phyloP scores from a whole-genome alignment of 441 rosid species.

The Theobroma grandiflorum region DNA sequence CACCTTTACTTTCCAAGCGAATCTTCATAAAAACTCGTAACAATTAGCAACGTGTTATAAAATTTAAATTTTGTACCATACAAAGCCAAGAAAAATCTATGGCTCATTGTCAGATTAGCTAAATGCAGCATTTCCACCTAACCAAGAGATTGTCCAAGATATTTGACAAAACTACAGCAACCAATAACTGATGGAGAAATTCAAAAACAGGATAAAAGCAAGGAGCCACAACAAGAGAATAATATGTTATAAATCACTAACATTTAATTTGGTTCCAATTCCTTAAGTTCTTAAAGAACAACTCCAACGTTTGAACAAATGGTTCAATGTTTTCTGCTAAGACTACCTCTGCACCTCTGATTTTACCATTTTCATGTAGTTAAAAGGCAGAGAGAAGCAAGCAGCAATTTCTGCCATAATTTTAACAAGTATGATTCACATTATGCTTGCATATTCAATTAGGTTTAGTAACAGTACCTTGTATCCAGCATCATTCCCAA shows the following conservation, averaged over 20 bases:
- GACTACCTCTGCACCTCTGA: constrained; percentile 2
- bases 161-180: background rate
- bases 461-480: constrained; percentile 59
- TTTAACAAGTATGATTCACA: background rate
- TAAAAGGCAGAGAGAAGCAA: constrained; percentile 5
- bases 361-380: background rate
- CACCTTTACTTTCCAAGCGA: constrained; percentile 93
- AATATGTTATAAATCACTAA: background rate
- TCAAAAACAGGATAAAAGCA: background rate
- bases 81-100: constrained; percentile 13
- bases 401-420: background rate
- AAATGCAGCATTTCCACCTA: constrained; percentile 10
- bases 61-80: background rate
- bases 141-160: constrained; percentile 16
- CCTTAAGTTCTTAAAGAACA: background rate
- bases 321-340: background rate
- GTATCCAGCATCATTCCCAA: constrained; percentile 89
- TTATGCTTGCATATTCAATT: background rate
- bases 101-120: constrained; percentile 7
- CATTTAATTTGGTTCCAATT: constrained; percentile 15
- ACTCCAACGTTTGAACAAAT: background rate
- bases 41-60: constrained; percentile 6
- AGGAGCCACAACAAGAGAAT: background rate
- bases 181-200: background rate
- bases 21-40: constrained; percentile 51